Evolutionary conservation across 176 grass and related monocot genomes (phyloP), one percentile per base, ranked within the genome.

Genomic region (Musa itinerans): DNA sequence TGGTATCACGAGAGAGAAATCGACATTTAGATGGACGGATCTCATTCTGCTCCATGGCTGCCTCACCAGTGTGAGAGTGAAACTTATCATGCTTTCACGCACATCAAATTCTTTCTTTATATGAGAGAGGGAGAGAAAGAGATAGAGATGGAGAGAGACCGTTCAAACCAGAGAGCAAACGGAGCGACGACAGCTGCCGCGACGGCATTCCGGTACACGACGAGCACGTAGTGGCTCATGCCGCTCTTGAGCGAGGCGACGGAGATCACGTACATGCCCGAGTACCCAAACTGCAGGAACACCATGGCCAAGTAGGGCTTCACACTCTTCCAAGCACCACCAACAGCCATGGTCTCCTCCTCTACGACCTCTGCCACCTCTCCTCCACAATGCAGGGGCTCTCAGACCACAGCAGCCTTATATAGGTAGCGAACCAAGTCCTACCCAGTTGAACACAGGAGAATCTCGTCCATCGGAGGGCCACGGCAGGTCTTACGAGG

Each of bases 301-400:
- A 91, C 77, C 95, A 99, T 99, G 14, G 80, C 82, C 86, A 99
- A 82, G 80, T 91, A 99, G 48, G 95, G 95, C 88, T 99, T 99
- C 57, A 69, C 20, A 11, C 80, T 77, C 11, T 5, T 19, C 74
- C 57, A 63, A 21, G 48, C n/a, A 3, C 48, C 74, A 52, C 9
- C 20, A 53, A 23, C 2, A 16, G 59, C 74, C 74, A 74, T 71
- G 43, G 48, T 24, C 14, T 27, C 12, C 21, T 6, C 6, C 19
- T 8, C 48, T 10, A 26, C 11, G 12, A 15, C 15, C 14, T 23
- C 53, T 6, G 15, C 51, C 17, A 16, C 43, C 27, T 19, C 16
- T 43, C 22, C 10, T 29, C 14, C 13, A 15, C 65, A 48, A 34
- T 68, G 65, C 12, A 68, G 10, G 15, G 9, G 65, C 65, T 27